These are phyloP conservation scores for Colletotrichum echinochloae DNA, from an alignment of 2,329 filamentous ascomycete species.

Conservation along the genomic window DNA sequence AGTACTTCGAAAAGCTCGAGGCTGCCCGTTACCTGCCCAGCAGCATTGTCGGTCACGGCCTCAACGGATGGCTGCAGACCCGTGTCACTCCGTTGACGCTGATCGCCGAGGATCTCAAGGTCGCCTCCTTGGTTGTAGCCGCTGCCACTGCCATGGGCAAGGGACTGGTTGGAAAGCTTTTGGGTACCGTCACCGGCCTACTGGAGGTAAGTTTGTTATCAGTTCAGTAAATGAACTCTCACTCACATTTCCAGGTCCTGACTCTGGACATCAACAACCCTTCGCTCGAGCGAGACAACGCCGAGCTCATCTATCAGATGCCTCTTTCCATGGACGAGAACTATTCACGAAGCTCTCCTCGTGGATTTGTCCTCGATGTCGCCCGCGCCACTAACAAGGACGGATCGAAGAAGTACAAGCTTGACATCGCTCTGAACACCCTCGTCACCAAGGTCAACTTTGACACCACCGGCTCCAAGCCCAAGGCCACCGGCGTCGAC, in stretches of 20 bases:
- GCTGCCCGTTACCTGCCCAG: slow-evolving; percentile 62
- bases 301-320: slow-evolving; percentile 48
- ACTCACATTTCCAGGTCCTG: neutral
- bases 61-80: slow-evolving; percentile 61
- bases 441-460: slow-evolving; percentile 51
- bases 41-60: slow-evolving; percentile 60
- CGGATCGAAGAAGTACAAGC: slow-evolving; percentile 42
- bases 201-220: neutral
- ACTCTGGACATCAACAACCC: slow-evolving; percentile 6
- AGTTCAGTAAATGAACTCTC: neutral
- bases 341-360: slow-evolving; percentile 55
- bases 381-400: neutral
- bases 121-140: neutral
- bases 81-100: neutral
- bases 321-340: slow-evolving; percentile 58
- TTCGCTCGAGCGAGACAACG: neutral
- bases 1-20: slow-evolving; percentile 68
- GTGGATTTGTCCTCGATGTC: slow-evolving; percentile 59
- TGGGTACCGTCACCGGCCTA: neutral
- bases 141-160: neutral
- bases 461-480: slow-evolving; percentile 43
- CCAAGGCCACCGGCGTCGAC: slow-evolving; percentile 53
- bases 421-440: slow-evolving; percentile 45
- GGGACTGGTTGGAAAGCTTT: neutral
- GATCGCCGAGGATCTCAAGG: slow-evolving; percentile 11